Evolutionary conservation across 192 early-diverging fungal species (phyloP).

Genomic region (Backusella tarrabulga): DNA sequence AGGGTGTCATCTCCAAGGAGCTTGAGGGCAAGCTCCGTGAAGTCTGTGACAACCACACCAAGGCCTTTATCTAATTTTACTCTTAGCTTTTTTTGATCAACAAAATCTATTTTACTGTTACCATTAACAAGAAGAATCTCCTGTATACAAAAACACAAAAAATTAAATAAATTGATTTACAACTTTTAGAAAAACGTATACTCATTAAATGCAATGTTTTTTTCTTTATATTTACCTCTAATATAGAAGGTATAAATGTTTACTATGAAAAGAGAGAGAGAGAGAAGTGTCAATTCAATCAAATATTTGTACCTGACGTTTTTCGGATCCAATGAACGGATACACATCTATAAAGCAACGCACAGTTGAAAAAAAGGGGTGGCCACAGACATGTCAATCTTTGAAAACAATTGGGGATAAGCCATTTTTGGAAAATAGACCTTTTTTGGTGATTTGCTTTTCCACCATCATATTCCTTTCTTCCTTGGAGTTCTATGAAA

Average conservation of each 20-base stretch:
- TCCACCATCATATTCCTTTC: too few species aligned
- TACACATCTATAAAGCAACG: neutral
- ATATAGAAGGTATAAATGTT: neutral
- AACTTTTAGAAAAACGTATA: constrained; percentile 8
- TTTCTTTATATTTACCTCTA: neutral
- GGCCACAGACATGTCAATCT: neutral
- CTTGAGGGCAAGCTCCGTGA: constrained; percentile 90
- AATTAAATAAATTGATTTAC: constrained; percentile 6
- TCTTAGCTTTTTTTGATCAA: constrained; percentile 1
- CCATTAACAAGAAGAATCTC: constrained; percentile 13
- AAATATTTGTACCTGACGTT: neutral
- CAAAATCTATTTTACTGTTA: constrained; percentile 1
- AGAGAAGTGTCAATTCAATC: neutral
- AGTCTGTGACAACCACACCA: constrained; percentile 74
- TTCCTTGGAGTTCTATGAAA: too few species aligned
- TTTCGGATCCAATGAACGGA: neutral
- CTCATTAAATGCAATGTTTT: neutral
- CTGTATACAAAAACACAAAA: constrained; percentile 7
- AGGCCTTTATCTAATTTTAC: constrained; percentile 62
- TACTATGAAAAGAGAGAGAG: neutral
- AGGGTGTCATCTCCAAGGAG: constrained; percentile 84
- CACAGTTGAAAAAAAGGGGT: neutral
- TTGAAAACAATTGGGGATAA: neutral
- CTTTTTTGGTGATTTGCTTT: neutral
- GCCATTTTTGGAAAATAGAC: neutral